phyloP scores from a whole-genome alignment of 2,329 filamentous ascomycete species.

The Cladophialophora bantiana region DNA sequence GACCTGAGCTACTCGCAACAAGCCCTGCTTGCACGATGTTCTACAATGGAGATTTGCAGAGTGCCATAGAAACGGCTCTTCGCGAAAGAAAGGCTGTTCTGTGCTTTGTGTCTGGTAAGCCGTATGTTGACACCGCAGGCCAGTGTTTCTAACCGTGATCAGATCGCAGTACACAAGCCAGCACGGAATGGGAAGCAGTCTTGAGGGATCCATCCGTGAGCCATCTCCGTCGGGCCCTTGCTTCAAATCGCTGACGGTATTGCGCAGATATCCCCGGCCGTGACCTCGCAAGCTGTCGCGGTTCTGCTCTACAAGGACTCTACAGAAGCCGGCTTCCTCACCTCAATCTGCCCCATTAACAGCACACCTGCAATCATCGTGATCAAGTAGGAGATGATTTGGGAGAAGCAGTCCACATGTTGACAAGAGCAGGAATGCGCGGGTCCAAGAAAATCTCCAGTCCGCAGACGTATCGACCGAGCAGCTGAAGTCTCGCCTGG shows the following conservation, averaged over 20 bases:
- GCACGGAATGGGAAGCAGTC: conserved; percentile 70
- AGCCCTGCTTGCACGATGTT: conserved; percentile 67
- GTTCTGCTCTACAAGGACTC: conserved; percentile 75
- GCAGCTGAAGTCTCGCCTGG: conserved; percentile 68
- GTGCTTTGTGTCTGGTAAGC: conserved; percentile 80
- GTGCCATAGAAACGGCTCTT: conserved; percentile 78
- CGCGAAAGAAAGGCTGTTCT: conserved; percentile 77
- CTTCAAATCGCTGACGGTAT: conserved; percentile 13
- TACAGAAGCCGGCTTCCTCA: conserved; percentile 80
- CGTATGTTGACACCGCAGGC: background rate
- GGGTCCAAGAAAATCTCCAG: conserved; percentile 77
- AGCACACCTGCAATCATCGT: conserved; percentile 80
- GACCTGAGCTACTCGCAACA: background rate
- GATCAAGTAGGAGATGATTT: conserved; percentile 65
- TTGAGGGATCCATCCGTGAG: conserved; percentile 57
- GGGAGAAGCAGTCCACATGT: conserved; percentile 6
- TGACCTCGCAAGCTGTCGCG: conserved; percentile 66
- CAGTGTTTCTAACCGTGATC: conserved; percentile 25
- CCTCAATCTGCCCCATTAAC: conserved; percentile 81
- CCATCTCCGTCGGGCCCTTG: background rate
- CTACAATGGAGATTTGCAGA: conserved; percentile 78
- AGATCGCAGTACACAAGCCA: conserved; percentile 75
- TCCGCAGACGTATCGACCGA: conserved; percentile 64
- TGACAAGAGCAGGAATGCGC: conserved; percentile 66
- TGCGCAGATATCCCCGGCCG: conserved; percentile 49